Evolutionary conservation across 192 early-diverging fungal genomes (phyloP), one percentile per base, ranked within the genome.

Genomic region (Coemansia sp.): DNA sequence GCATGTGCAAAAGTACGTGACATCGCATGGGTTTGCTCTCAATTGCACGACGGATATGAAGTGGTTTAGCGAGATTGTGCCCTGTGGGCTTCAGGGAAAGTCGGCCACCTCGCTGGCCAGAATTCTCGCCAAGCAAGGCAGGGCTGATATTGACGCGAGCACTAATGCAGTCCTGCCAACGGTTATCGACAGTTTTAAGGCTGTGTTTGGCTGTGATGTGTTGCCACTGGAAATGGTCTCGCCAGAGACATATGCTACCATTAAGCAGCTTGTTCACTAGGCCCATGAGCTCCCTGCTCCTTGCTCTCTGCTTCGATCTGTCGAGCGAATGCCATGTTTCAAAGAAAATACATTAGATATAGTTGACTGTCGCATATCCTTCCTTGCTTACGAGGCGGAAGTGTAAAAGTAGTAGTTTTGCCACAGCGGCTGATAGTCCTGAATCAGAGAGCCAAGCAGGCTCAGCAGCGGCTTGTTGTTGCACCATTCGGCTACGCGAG

Each of bases 331-430:
- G n/a, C n/a, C n/a, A n/a, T n/a, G n/a, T n/a, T n/a, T n/a, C n/a
- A 7, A 22, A 69, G 40, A 22, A 56, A 59, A 38, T 29, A 36
- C 49, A 59, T 36, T 19, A 7, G 32, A 35, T 35, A 19, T 43
- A 29, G 32, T 31, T 35, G 47, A 8, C 22, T 10, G 46, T 3
- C 19, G 6, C 14, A 45, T 15, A 45, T 20, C 46, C 24, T 10
- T 10, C 4, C 24, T 10, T 12, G 14, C 10, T 67, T 85, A 87
- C 17, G 87, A 87, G 7, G 71, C 86, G 14, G 88, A 83, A 5
- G 89, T 96, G 75, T 96, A 96, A 70, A 94, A 96, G 77, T 96
- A 92, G 64, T 93, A 88, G 46, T 87, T 87, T 79, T 96, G 89
- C 93, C 93, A 95, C 22, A 96, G 81, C 6, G 94, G 93, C 71